Percentiles rank a stretch among this genome's conserved stretches.
phyloP scores from a whole-genome alignment of 306 rosid genomes.

The Cicer pinnatifidum region DNA sequence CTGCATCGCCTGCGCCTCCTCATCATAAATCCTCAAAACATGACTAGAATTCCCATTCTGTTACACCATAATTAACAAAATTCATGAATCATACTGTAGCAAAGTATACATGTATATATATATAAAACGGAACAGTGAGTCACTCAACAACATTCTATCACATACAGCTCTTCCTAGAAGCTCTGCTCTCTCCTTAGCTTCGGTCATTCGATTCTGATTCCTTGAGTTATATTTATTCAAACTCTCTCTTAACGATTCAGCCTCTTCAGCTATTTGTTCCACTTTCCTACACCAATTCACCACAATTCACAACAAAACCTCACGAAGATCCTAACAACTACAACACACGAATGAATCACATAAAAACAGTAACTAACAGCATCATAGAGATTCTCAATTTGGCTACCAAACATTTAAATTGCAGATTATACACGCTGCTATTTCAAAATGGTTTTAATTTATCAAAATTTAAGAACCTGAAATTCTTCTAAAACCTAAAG shows the following conservation, averaged over 20 bases:
- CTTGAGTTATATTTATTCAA: slow-evolving; percentile 65
- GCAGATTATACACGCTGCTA: background rate
- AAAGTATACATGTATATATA: background rate
- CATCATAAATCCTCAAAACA: slow-evolving; percentile 74
- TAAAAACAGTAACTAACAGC: slow-evolving; percentile 22
- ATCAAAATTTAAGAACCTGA: background rate
- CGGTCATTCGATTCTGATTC: slow-evolving; percentile 64
- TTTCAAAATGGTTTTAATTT: background rate
- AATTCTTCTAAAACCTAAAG: background rate
- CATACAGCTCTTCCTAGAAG: slow-evolving; percentile 82
- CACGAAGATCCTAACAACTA: slow-evolving; percentile 34
- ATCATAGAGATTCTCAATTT: slow-evolving; percentile 7
- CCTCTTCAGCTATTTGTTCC: slow-evolving; percentile 87
- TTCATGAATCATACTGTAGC: background rate
- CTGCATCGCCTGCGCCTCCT: slow-evolving; percentile 76
- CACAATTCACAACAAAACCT: background rate
- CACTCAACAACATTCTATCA: slow-evolving; percentile 17
- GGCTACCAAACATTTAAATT: background rate
- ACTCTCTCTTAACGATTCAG: slow-evolving; percentile 74
- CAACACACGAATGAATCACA: slow-evolving; percentile 29
- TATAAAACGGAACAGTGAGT: background rate
- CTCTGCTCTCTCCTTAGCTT: slow-evolving; percentile 79
- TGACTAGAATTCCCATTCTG: slow-evolving; percentile 86
- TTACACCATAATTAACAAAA: background rate
- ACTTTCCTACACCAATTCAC: slow-evolving; percentile 65